Evolutionary conservation across 169 alveolate species (phyloP), one percentile per base, ranked within the genome.

Genomic region (Besnoitia besnoiti): DNA sequence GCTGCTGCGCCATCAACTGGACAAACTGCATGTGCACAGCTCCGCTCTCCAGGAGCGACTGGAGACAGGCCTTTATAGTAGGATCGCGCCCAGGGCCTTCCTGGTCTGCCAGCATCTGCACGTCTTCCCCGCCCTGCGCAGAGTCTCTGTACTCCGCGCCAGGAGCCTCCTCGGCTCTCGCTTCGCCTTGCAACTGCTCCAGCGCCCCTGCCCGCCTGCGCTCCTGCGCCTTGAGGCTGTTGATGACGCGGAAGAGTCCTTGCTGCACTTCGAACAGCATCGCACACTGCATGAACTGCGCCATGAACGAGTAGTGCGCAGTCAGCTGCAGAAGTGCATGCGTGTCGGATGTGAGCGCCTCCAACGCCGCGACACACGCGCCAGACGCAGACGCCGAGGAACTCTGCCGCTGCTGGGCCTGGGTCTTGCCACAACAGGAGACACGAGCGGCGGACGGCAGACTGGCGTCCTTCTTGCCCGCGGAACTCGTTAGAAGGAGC

Each of bases 281-380:
- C 73, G 87, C 55, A 33, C 94, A 91, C 85, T 91, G 94, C 94
- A 91, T 91, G 91, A 91, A 91, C 91, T 91, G 94, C 39, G 94
- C 90, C 94, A 91, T 91, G 67, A 91, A 91, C 42, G 91, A 62
- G 73, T 91, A 91, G 80, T 91, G 94, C 50, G 94, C 62, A 5
- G 91, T 61, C 19, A 91, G 88, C 62, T 62, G 87, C 76, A 91
- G 91, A 76, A 91, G 50, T 61, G 47, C 61, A 35, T 77, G 87
- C 39, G 87, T 77, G 44, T 77, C 87, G 0, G 33, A 3, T 4
- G 40, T 19, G 37, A 42, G 55, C 3, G 87, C 49, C 33, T 37
- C 61, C n/a, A 42, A 44, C 80, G n/a, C 10, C 46, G 46, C 10
- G 46, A 42, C 19, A 1, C n/a, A n/a, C 14, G 80, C n/a, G n/a